Evolutionary conservation across 371 early-diverging fungal genomes (phyloP), one percentile per base, ranked within the genome.

Genomic region (Dichotomocladium elegans): DNA sequence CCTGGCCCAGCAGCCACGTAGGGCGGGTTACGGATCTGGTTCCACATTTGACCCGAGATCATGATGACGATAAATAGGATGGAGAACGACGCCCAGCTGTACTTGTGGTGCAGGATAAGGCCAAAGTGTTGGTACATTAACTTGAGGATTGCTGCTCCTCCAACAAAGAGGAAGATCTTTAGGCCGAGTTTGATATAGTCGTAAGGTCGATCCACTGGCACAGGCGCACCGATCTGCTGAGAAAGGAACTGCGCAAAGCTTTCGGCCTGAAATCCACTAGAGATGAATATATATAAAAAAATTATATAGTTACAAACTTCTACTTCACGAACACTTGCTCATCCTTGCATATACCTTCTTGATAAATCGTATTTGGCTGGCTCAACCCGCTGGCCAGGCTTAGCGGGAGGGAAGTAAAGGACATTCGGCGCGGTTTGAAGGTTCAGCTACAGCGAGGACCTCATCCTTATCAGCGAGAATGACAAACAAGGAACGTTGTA

Each of bases 11-110:
- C 80, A 24, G 79, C 68, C 28, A 83, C 56, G 51, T 80, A 91
- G 15, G 89, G 89, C 1, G 94, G 85, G 10, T 73, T 71, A 26
- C 92, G 87, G 63, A 94, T 94, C 49, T 80, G 80, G 65, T 92
- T 92, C 91, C 91, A 94, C 94, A 94, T 94, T 60, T 84, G 83
- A 33, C 93, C 94, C 14, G 88, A 86, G 29, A 80, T 88, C 83
- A 92, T 88, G 43, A 83, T 59, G 25, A 90, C 65, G 41, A 88
- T 85, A n/a, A 74, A 69, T 24, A 81, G 70, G 53, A 85, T 57
- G 21, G 82, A 77, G 24, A 79, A 19, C 12, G 68, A 57, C 15
- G 79, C 74, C 88, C 88, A 87, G 1, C 85, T 58, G 51, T 77
- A 73, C 59, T 80, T 85, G 68, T 79, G 80, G 26, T 58, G 50